Evolutionary conservation across 306 rosid genomes (phyloP).

Genomic region (Luffa acutangula): DNA sequence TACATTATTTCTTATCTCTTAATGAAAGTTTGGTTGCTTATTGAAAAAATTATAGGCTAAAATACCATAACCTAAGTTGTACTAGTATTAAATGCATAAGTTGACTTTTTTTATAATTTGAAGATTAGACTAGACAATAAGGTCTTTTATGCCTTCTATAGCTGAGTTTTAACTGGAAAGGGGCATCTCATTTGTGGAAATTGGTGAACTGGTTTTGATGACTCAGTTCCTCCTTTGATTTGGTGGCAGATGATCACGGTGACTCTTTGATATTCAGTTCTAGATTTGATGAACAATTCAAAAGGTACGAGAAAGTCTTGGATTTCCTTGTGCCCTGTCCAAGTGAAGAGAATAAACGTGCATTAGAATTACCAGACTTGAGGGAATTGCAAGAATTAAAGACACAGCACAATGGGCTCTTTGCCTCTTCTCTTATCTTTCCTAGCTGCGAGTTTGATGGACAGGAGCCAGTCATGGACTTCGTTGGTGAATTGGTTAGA

Average conservation of each 20-base stretch:
- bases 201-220: neutral
- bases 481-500: conserved; percentile 42
- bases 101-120: neutral
- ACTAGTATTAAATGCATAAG: neutral
- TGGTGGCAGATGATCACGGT: conserved; percentile 36
- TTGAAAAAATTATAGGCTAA: neutral
- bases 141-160: neutral
- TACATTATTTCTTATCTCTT: no score
- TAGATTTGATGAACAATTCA: conserved; percentile 53
- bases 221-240: neutral
- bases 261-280: conserved; percentile 46
- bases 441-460: conserved; percentile 29
- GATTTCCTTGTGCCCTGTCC: conserved; percentile 41
- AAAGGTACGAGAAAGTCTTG: conserved; percentile 40
- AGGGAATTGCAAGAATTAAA: conserved; percentile 37
- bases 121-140: neutral
- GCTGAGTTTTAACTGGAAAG: neutral
- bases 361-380: conserved; percentile 31
- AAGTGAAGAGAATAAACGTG: conserved; percentile 33
- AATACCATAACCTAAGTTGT: neutral
- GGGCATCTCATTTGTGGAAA: neutral
- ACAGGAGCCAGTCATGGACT: conserved; percentile 42
- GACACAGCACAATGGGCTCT: conserved; percentile 20
- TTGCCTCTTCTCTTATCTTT: conserved; percentile 42
- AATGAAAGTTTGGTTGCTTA: no score